Conservation (phyloP, 2,329 filamentous ascomycete genomes). For the Herpotrichia juniperi region DNA sequence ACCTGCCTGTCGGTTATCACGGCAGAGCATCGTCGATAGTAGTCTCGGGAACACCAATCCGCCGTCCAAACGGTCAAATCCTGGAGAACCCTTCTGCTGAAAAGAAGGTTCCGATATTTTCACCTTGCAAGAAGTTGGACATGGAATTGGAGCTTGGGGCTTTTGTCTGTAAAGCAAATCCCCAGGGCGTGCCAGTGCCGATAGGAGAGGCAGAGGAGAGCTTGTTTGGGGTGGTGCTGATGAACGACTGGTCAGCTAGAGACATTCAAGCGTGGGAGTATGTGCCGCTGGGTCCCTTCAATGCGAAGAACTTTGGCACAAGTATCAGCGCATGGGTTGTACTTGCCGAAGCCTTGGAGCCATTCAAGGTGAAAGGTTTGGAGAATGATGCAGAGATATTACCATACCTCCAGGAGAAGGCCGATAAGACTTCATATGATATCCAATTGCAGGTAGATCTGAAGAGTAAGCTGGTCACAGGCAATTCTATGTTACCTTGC, state of each 20-base stretch:
- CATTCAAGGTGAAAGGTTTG: slow-evolving; percentile 63
- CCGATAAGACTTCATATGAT: slow-evolving; percentile 67
- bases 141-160: slow-evolving; percentile 82
- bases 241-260: slow-evolving; percentile 88
- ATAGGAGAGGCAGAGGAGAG: slow-evolving; percentile 70
- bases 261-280: slow-evolving; percentile 89
- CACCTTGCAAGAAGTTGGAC: slow-evolving; percentile 71
- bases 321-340: slow-evolving; percentile 82
- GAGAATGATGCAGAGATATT: slow-evolving; percentile 62
- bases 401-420: slow-evolving; percentile 69
- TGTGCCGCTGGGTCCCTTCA: slow-evolving; percentile 81
- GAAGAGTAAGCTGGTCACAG: slow-evolving; percentile 44
- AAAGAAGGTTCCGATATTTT: slow-evolving; percentile 67
- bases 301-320: slow-evolving; percentile 82
- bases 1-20: slow-evolving; percentile 83
- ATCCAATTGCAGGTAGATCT: slow-evolving; percentile 73
- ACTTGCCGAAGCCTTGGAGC: slow-evolving; percentile 75
- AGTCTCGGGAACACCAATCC: slow-evolving; percentile 73
- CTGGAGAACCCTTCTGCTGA: slow-evolving; percentile 67
- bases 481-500: neutral
- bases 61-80: slow-evolving; percentile 78
- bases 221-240: slow-evolving; percentile 79
- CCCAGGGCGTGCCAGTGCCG: slow-evolving; percentile 67
- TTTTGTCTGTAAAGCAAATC: slow-evolving; percentile 70
- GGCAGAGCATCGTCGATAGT: slow-evolving; percentile 78